Percentiles rank a stretch among this genome's conserved stretches.
phyloP scores from a whole-genome alignment of 306 rosid species.

The Spatholobus suberectus region DNA sequence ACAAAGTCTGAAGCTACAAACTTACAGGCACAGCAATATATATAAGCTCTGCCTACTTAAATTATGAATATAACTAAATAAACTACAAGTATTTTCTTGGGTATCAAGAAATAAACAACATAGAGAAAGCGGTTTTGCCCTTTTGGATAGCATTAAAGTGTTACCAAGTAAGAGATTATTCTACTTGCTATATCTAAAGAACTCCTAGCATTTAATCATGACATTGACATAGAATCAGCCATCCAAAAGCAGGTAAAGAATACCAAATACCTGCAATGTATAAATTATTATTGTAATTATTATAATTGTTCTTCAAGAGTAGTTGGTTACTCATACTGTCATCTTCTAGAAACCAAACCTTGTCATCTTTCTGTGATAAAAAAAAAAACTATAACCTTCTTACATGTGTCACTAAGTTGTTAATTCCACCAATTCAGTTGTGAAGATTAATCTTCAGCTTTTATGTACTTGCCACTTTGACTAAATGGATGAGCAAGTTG shows the following conservation, averaged over 20 bases:
- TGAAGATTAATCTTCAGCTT: constrained; percentile 14
- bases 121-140: neutral
- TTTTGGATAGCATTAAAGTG: neutral
- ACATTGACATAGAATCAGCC: neutral
- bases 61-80: neutral
- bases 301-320: neutral
- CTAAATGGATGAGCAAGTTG: constrained; percentile 14
- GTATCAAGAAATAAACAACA: neutral
- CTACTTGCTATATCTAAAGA: neutral
- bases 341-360: constrained; percentile 25
- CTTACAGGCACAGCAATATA: neutral
- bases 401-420: constrained; percentile 25
- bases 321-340: constrained; percentile 9
- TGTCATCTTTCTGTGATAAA: constrained; percentile 7
- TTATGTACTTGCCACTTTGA: constrained; percentile 35
- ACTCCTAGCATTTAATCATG: constrained; percentile 3
- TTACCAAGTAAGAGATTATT: constrained; percentile 15
- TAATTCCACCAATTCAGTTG: constrained; percentile 35
- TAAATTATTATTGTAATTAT: neutral
- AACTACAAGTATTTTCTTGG: neutral
- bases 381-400: constrained; percentile 32
- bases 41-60: neutral
- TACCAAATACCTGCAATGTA: neutral
- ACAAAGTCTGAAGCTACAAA: neutral
- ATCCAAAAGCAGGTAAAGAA: neutral